Percentiles rank a stretch among this genome's conserved stretches.
These are phyloP conservation scores for Hevea brasiliensis DNA, from an alignment of 345 rosid species.

Conservation along the genomic window DNA sequence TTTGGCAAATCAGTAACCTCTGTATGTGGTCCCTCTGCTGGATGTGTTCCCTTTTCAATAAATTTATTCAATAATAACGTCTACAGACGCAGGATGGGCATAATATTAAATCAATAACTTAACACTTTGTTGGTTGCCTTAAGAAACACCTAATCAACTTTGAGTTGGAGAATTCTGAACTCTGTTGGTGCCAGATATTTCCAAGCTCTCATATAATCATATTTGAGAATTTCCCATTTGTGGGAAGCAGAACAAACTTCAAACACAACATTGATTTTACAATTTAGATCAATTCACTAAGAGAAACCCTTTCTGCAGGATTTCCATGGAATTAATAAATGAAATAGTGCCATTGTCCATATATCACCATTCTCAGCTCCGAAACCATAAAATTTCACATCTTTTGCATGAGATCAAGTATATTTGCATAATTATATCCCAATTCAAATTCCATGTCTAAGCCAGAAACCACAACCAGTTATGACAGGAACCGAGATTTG, in stretches of 20 bases:
- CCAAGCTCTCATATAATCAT: too few relatives aligned
- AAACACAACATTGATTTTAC: neutral
- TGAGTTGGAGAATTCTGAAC: too few relatives aligned
- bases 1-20: too few relatives aligned
- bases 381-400: neutral
- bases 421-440: neutral
- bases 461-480: constrained; percentile 1
- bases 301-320: too few relatives aligned
- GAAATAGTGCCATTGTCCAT: neutral
- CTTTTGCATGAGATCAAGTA: neutral
- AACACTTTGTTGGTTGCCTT: neutral
- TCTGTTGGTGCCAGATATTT: too few relatives aligned
- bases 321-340: neutral
- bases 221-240: neutral
- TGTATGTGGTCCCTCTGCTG: too few relatives aligned
- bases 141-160: too few relatives aligned
- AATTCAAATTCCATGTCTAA: constrained; percentile 2
- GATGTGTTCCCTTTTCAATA: too few relatives aligned
- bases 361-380: neutral
- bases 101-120: neutral
- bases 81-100: neutral
- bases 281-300: too few relatives aligned
- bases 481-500: neutral
- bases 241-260: neutral
- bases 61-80: too few relatives aligned